Evolutionary conservation across 768 basidiomycete species (phyloP).

Genomic region (Naganishia vaughanmartiniae): DNA sequence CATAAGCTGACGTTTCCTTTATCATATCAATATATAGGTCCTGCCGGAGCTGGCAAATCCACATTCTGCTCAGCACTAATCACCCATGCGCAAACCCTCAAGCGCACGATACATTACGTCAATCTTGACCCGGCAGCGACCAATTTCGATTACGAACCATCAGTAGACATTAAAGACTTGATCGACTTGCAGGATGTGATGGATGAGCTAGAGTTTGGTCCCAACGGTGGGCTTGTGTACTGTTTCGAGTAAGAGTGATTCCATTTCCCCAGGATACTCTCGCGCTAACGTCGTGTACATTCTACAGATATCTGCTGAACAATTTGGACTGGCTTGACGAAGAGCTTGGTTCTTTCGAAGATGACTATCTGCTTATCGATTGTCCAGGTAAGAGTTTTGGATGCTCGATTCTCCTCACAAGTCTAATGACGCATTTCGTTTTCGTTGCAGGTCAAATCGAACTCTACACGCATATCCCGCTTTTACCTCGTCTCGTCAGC

Average conservation of each 20-base stretch:
- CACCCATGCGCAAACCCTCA: slow-evolving; percentile 79
- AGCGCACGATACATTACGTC: slow-evolving; percentile 82
- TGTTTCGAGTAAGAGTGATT: slow-evolving; percentile 89
- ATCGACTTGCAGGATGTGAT: slow-evolving; percentile 93
- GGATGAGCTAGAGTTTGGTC: slow-evolving; percentile 89
- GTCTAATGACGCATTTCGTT: slow-evolving; percentile 5
- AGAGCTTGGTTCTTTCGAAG: slow-evolving; percentile 87
- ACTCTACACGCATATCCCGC: slow-evolving; percentile 95
- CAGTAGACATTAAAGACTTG: slow-evolving; percentile 89
- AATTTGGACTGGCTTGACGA: slow-evolving; percentile 99
- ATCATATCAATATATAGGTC: slow-evolving; percentile 59
- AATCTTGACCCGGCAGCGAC: slow-evolving; percentile 96
- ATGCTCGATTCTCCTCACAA: neutral
- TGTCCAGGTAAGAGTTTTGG: slow-evolving; percentile 44
- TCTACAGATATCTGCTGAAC: slow-evolving; percentile 79
- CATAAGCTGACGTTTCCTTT: neutral
- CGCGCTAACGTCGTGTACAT: neutral
- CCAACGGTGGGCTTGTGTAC: slow-evolving; percentile 94
- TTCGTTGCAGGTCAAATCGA: slow-evolving; percentile 97
- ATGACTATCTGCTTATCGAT: slow-evolving; percentile 71
- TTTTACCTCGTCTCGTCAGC: slow-evolving; percentile 82
- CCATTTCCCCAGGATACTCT: neutral
- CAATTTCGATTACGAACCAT: slow-evolving; percentile 87
- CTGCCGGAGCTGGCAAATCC: slow-evolving; percentile 96
- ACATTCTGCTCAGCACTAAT: slow-evolving; percentile 86